Evolutionary conservation across 163 green algal genomes (phyloP), one percentile per base, ranked within the genome.

Genomic region (Chlorella variabilis): DNA sequence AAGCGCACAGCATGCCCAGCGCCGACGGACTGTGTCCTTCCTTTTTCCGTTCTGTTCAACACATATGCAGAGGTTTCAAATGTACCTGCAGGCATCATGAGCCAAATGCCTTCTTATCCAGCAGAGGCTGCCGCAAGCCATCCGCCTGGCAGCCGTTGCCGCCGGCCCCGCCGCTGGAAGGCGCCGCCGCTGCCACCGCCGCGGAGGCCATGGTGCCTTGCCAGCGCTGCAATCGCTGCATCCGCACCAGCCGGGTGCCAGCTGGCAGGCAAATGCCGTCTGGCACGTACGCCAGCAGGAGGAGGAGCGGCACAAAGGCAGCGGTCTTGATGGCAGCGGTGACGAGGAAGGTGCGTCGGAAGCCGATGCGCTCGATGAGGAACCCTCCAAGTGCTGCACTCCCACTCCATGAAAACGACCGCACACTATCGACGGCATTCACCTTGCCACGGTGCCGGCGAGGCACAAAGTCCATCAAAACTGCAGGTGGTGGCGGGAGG

Each of bases 341-440:
- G 7, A 93, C 80, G 6, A 91, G 42, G 41, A 93, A 93, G n/a
- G 89, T 91, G 42, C 21, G 36, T 25, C 84, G 78, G 58, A 90
- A 93, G 17, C 84, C 89, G n/a, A 65, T 84, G 27, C 25, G 23
- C 33, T 89, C 70, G 8, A 93, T 88, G 33, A 93, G 65, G 31
- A 87, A 89, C 75, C 89, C 87, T 67, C 87, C 87, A 45, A 86
- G 51, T 11, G 86, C 87, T 13, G 89, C 86, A 29, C 56, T 83
- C 4, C 89, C 89, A 36, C 71, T 87, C 89, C 89, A 93, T 3
- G 75, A 87, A 51, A 91, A 91, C 17, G 80, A 79, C 29, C 81
- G 74, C 17, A 92, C 77, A n/a, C 58, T 82, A 34, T 93, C 89
- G 11, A 91, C 51, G 1, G 84, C 87, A 38, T 90, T 91, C 11